Conservation (phyloP, 75 land plant species). For the Pinus albicaulis region DNA sequence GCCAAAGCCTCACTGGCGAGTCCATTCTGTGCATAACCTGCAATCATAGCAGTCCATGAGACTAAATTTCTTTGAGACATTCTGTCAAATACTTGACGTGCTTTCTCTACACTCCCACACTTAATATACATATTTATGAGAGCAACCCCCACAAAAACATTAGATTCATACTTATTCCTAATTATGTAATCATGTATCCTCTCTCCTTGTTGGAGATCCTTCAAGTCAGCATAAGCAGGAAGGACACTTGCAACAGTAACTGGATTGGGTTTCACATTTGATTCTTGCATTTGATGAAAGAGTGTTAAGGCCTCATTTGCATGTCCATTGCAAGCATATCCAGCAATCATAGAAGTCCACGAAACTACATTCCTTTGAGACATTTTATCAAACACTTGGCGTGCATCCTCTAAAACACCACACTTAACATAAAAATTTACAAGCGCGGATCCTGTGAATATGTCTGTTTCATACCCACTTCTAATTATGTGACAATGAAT, state of each 20-base stretch:
- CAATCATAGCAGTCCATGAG: constrained; percentile 65
- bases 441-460: constrained; percentile 27
- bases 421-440: constrained; percentile 33
- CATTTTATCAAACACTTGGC: constrained; percentile 31
- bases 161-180: constrained; percentile 19
- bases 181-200: constrained; percentile 35
- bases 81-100: constrained; percentile 33
- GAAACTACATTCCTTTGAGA: constrained; percentile 21
- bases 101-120: constrained; percentile 52
- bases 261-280: constrained; percentile 17
- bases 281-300: constrained; percentile 15
- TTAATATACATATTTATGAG: constrained; percentile 73
- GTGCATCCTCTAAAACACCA: constrained; percentile 18
- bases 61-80: constrained; percentile 36
- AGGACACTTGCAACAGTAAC: constrained; percentile 24
- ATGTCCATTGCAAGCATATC: constrained; percentile 14
- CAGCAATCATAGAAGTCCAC: constrained; percentile 35
- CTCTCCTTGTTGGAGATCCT: constrained; percentile 17
- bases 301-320: constrained; percentile 12
- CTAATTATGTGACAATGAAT: constrained; percentile 18
- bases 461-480: constrained; percentile 24
- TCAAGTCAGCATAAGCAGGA: not conserved
- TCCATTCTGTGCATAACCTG: constrained; percentile 50
- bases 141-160: constrained; percentile 39
- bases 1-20: constrained; percentile 33